Conservation (phyloP, 257 asterid species). For the Penstemon newberryi region DNA sequence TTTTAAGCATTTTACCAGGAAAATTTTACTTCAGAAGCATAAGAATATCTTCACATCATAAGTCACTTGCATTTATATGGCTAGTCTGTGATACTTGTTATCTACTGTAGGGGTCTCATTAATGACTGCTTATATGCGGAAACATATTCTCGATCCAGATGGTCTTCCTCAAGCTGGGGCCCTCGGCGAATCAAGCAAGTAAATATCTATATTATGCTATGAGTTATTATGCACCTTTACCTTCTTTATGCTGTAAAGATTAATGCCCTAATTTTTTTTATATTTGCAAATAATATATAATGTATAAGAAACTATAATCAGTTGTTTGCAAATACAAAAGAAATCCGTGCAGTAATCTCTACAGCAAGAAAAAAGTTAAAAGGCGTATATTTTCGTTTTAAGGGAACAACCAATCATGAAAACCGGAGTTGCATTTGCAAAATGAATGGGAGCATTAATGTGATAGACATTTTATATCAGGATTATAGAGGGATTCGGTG, state of each 20-base stretch:
- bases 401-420: too few relatives aligned
- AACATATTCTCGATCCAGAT: constrained; percentile 76
- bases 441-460: neutral
- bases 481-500: neutral
- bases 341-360: too few relatives aligned
- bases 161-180: constrained; percentile 97
- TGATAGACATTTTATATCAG: neutral
- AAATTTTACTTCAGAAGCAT: constrained; percentile 17
- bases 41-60: constrained; percentile 7
- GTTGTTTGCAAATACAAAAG: too few relatives aligned
- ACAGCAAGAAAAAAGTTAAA: too few relatives aligned
- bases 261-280: too few relatives aligned
- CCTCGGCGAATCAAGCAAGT: constrained; percentile 85
- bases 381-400: too few relatives aligned
- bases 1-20: neutral
- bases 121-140: constrained; percentile 88
- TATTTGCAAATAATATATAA: too few relatives aligned
- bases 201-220: constrained; percentile 28
- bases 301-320: too few relatives aligned
- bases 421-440: too few relatives aligned
- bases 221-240: neutral
- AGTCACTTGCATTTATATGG: constrained; percentile 6
- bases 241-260: too few relatives aligned
- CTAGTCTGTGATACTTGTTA: constrained; percentile 25
- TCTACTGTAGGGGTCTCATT: constrained; percentile 64